Evolutionary conservation across 305 asterid genomes (phyloP), one percentile per base, ranked within the genome.

Genomic region (Striga hermonthica): DNA sequence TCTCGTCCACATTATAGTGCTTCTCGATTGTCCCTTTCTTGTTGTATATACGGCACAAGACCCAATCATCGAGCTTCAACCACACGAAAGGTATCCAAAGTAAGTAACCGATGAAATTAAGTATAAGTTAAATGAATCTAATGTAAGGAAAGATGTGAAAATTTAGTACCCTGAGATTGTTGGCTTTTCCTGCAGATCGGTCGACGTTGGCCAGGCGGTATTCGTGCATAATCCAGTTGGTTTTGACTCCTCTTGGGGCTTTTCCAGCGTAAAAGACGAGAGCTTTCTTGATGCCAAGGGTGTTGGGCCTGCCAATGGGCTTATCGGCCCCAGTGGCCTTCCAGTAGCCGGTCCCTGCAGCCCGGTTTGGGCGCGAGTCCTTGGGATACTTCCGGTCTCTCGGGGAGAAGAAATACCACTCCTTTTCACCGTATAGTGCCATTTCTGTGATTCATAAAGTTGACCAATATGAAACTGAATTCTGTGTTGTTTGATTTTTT

Each of bases 211-310:
- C 83, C 11, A 79, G 35, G 15, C 83, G 81, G 7, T 79, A 79
- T 49, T 79, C 83, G 35, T 79, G 83, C 83, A 79, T 79, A 31
- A 79, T 75, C 83, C 83, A 79, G 47, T 79, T 69, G 6, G 83
- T 79, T 28, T 76, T 79, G 14, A 72, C 72, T 3, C 83, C 83
- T 59, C 16, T 53, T 1, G 76, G 83, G 36, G 83, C 76, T 73
- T 76, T 79, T 12, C 83, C 83, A 0, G 78, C 75, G 16, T 72
- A 75, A 47, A 75, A 78, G 31, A 78, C 83, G 9, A 78, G 53
- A 14, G 80, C 78, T 38, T 78, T 78, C 68, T 78, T 78, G 6
- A 78, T 78, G 38, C 73, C 79, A 12, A 78, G 67, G 5, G 76
- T 58, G 60, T 45, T 75, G 4, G 76, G 80, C 40, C 75, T 72